Conservation (phyloP, 2,329 filamentous ascomycete genomes). For the Aspergillus proliferans region DNA sequence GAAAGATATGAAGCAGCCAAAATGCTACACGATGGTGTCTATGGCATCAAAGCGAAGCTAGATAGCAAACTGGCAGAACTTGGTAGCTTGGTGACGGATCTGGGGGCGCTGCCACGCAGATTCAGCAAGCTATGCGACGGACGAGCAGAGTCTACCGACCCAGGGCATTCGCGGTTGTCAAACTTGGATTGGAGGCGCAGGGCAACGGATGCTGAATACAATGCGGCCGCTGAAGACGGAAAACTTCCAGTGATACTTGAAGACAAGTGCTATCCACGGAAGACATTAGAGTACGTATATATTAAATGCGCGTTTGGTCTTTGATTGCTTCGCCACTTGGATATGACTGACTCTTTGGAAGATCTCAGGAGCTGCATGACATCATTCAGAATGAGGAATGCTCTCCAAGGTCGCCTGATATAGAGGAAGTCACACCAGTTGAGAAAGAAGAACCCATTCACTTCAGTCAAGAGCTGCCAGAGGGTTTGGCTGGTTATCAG, state of each 20-base stretch:
- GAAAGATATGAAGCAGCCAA: conserved; percentile 43
- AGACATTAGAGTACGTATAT: conserved; percentile 49
- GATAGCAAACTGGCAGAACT: conserved; percentile 54
- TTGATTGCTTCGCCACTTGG: not conserved
- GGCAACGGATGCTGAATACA: conserved; percentile 10
- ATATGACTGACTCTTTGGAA: conserved; percentile 12
- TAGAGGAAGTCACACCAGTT: conserved; percentile 42
- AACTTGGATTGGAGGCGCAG: conserved; percentile 10
- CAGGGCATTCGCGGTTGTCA: conserved; percentile 7
- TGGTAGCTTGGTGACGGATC: conserved; percentile 47
- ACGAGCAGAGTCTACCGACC: conserved; percentile 6
- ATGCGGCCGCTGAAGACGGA: conserved; percentile 21
- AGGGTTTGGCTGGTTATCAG: conserved; percentile 3
- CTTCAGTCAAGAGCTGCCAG: conserved; percentile 4
- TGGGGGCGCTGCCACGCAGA: conserved; percentile 41
- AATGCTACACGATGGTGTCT: conserved; percentile 42
- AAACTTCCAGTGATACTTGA: conserved; percentile 55
- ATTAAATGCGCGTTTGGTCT: not conserved
- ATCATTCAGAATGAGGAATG: conserved; percentile 19
- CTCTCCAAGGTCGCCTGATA: conserved; percentile 23
- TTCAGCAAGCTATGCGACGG: conserved; percentile 15
- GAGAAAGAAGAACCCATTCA: conserved; percentile 3
- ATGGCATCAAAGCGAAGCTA: conserved; percentile 49
- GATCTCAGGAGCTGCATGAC: conserved; percentile 30
- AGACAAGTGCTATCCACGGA: conserved; percentile 52